Percentiles rank a stretch among this genome's conserved stretches.
phyloP scores from a whole-genome alignment of 1,284 basidiomycete genomes.

The Rhodotorula sp. region DNA sequence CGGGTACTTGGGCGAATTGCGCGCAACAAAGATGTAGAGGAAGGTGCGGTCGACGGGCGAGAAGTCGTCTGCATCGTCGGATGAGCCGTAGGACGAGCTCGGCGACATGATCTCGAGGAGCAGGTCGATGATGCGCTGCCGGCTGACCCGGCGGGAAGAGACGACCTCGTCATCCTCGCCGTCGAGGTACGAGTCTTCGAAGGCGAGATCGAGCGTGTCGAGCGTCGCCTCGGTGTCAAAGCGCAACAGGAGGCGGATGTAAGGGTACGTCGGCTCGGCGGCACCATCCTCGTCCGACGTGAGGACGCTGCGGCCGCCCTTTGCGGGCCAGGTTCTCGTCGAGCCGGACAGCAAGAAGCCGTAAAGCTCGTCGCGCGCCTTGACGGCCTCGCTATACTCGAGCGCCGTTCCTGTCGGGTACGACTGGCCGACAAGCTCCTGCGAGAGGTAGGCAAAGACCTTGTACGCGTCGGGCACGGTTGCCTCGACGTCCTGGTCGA shows the following conservation, averaged over 20 bases:
- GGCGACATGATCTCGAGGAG: conserved; percentile 74
- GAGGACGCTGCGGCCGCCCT: conserved; percentile 56
- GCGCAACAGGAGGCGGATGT: conserved; percentile 75
- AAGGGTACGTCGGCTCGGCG: conserved; percentile 66
- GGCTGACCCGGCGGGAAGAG: conserved; percentile 55
- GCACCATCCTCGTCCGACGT: conserved; percentile 36
- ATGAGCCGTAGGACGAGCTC: conserved; percentile 15
- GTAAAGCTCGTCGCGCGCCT: conserved; percentile 45
- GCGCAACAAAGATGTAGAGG: conserved; percentile 90
- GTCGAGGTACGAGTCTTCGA: conserved; percentile 89
- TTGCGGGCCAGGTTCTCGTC: conserved; percentile 54
- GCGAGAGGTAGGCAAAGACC: conserved; percentile 86
- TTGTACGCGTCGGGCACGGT: conserved; percentile 80
- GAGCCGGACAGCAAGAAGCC: conserved; percentile 39
- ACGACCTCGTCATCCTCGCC: conserved; percentile 61
- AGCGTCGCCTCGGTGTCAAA: conserved; percentile 95
- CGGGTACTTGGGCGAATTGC: conserved; percentile 94
- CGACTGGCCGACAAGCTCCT: conserved; percentile 76
- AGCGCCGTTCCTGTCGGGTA: conserved; percentile 83
- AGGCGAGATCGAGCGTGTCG: conserved; percentile 89
- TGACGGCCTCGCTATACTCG: conserved; percentile 64
- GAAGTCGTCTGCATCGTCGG: conserved; percentile 51
- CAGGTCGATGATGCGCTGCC: conserved; percentile 81
- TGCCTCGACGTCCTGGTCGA: conserved; percentile 58
- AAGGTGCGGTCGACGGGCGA: conserved; percentile 69